Base-by-base conservation (phyloP, 371 early-diverging fungal species). In the Conidiobolus incongruus region DNA sequence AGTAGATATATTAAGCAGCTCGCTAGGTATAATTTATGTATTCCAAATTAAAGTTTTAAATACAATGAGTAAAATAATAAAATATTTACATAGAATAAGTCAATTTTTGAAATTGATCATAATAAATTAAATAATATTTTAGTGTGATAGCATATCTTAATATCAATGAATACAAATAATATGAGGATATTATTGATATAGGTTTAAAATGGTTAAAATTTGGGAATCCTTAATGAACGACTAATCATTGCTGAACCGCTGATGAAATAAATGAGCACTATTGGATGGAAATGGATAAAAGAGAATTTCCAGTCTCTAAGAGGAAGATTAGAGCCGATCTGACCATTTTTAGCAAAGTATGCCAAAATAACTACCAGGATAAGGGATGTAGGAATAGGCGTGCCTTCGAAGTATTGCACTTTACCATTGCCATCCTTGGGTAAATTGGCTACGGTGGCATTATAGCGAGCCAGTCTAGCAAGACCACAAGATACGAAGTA, bases 401-500 rank as follows among this genome's bases (percentile, higher is more conserved):
- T 84, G 42, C 91, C 91, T 56, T 90, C 86, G 62, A 85, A 90
- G 50, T 76, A 77, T 15, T 59, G 48, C 30, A 85, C 66, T 47
- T 86, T 87, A 38, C 88, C 88, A 3, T 61, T 59, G 2, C 47
- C 52, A 47, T 84, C 84, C 46, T 78, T 81, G 13, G 82, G 79
- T 40, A 77, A 46, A 32, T 66, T 59, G 7, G 84, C 82, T 0
- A 86, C 79, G 0, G 86, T 85, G 6, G 84, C 84, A 51, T 90
- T 90, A 58, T 74, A 90, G 19, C 88, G 61, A 4, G 90, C 90
- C 41, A 89, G 60, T 30, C 90, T 72, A 21, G 88, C 77, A 45
- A 87, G 73, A 21, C 88, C 90, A 50, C 88, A 85, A 52, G 72
- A 72, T 13, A 90, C 79, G 67, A 90, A 90, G 56, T 79, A 77